Evolutionary conservation across 345 rosid species (phyloP), one percentile per base, ranked within the genome.

Genomic region (Eucalyptus victrix): DNA sequence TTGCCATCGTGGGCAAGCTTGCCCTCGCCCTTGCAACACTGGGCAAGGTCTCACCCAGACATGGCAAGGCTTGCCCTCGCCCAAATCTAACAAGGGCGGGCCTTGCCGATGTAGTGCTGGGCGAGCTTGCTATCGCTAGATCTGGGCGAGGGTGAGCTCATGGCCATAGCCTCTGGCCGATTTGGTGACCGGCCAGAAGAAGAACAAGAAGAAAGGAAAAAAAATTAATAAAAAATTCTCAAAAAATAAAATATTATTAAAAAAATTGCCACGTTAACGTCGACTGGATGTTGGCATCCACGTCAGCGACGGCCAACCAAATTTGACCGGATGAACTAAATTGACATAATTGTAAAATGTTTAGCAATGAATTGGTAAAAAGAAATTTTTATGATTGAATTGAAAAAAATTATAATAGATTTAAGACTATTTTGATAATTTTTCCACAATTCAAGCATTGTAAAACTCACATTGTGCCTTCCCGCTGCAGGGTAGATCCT

Each of bases 401-500:
- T 51, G 8, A 0, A 51, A 51, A 51, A 51, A 51, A 51, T 51
- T 51, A 0, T 0, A 51, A 51, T 51, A 18, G 9, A 51, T 51
- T 51, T 51, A 51, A 1, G 4, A 51, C 0, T 51, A 3, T 51
- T 51, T 18, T 51, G 54, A 0, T 51, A 51, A 3, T 50, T 50
- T 50, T 50, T 0, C 53, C 53, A 50, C 69, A 12, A 60, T 60
- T 60, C 69, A 28, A 12, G n/a, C 16, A 3, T 6, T 24, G 67
- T 32, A 2, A 13, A 15, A 90, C 97, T 94, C 88, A 97, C 99
- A 67, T 89, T 90, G n/a, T 23, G 96, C 91, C 1, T 93, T 87
- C 80, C 4, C 54, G 0, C 93, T 80, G 91, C 99, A 96, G 26
- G 97, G 94, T 89, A 98, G 98, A 91, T 88, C 96, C 92, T 93